Evolutionary conservation across 306 rosid species (phyloP), one percentile per base, ranked within the genome.

Genomic region (Citrullus mucosospermus): DNA sequence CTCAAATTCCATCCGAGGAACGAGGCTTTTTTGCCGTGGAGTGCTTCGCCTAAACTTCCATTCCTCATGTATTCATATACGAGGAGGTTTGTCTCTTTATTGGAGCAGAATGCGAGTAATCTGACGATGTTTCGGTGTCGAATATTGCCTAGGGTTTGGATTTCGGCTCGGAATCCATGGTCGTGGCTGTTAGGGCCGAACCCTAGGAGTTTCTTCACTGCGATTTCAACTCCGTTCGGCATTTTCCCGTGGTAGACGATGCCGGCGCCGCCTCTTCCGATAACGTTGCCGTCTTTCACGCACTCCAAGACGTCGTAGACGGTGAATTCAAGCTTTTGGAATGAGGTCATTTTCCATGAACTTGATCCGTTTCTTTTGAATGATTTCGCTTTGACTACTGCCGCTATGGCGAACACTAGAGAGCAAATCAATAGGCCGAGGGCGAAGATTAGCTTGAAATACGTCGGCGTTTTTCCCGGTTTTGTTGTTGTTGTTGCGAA

Each of bases 191-290:
- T 88, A 8, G 91, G 81, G 8, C 94, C 94, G 2, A 89, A 83
- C 4, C 93, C 97, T 5, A 93, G 85, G 13, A 93, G 88, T 41
- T 91, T 93, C 14, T 93, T 93, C 6, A 93, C 97, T 1, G 98
- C 98, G 38, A 93, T 78, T 78, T 93, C 97, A 0, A 85, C 89
- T 20, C 98, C 98, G 41, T 78, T 87, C 4, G 96, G 89, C 98
- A 93, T 93, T 83, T 93, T 91, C 0, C 97, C 98, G 54, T 93
- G 98, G 90, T 91, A 93, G 14, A 93, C 98, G 9, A 91, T 88
- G 62, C 98, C 98, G 0, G 98, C 98, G 20, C 98, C 98, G 48
- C 98, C 98, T 85, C 90, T 78, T 25, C 98, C 98, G 4, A 93
- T 90, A 72, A 87, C 98, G 44, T 91, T 93, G 4, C 98, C 98